These are phyloP conservation scores for Evernia prunastri DNA, from an alignment of 495 filamentous ascomycete species.

Conservation along the genomic window DNA sequence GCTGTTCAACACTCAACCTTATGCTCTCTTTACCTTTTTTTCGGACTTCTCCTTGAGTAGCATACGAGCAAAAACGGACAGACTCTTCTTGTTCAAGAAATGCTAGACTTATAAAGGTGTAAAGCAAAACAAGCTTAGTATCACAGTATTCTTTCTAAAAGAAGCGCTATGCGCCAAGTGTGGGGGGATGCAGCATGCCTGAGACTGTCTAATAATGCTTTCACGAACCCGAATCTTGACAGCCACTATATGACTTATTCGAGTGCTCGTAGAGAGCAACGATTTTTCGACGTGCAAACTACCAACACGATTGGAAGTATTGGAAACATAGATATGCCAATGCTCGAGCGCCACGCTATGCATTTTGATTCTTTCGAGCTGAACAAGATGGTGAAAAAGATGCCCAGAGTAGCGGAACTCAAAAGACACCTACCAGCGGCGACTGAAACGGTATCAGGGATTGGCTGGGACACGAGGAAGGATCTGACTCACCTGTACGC, in stretches of 20 bases:
- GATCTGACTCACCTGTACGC: slow-evolving; percentile 26
- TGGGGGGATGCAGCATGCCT: slow-evolving; percentile 16
- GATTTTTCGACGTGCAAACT: slow-evolving; percentile 8
- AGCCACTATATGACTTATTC: slow-evolving; percentile 1
- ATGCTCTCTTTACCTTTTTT: not conserved
- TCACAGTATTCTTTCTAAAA: slow-evolving; percentile 3
- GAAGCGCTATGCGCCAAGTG: slow-evolving; percentile 5
- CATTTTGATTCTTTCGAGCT: slow-evolving; percentile 10
- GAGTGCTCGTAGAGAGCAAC: slow-evolving; percentile 10
- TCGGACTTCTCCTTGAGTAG: not conserved
- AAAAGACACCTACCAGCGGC: slow-evolving; percentile 27
- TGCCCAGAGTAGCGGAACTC: slow-evolving; percentile 1
- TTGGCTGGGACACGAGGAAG: not conserved
- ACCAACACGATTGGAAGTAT: slow-evolving; percentile 8
- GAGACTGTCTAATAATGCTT: slow-evolving; percentile 8
- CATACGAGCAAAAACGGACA: not conserved
- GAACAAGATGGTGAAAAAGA: slow-evolving; percentile 14
- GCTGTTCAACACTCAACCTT: not conserved
- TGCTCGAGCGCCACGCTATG: slow-evolving; percentile 12
- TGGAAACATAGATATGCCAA: not conserved
- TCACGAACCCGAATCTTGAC: not conserved
- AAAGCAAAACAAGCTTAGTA: slow-evolving; percentile 11
- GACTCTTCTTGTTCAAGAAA: slow-evolving; percentile 4
- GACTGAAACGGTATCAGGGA: slow-evolving; percentile 25
- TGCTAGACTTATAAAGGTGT: not conserved